Base-by-base conservation (phyloP, 768 basidiomycete species). In the Kondoa malvinella region DNA sequence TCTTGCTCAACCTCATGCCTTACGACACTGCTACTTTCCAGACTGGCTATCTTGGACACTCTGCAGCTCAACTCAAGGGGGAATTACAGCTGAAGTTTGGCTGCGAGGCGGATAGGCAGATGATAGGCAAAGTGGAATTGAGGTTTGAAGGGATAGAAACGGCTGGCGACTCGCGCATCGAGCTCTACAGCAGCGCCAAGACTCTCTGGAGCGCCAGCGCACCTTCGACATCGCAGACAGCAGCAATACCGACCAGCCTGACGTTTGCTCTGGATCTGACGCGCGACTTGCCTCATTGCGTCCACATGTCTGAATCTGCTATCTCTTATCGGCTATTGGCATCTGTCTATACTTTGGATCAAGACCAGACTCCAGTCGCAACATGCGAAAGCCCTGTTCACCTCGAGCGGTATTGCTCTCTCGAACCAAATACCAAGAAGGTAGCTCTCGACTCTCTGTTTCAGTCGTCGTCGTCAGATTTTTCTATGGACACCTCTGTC, bases 191-290 rank as follows among this genome's bases (percentile, higher is more conserved):
- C 29, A 27, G 33, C 17, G 31, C 16, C 3, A 8, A 15, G 27
- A 29, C n/a, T 27, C 30, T 63, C 8, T 63, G 61, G 61, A 27
- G n/a, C 33, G 15, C 26, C 3, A 27, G 30, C 27, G 27, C 27
- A 3, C 61, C 61, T 32, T 63, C 61, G 27, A 63, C 61, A 15
- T 63, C 61, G 61, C 27, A 16, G 12, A 29, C 30, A 16, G 61
- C 26, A 3, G 14, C 29, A 27, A n/a, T 85, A 67, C 86, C 86
- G 2, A 80, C 84, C 1, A 82, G 82, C 26, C 82, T 86, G 69
- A 84, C 86, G n/a, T 92, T 92, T 77, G 83, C 88, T 40, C 84
- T 92, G 69, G 88, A 87, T 14, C 81, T 92, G 65, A 83, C 81
- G 68, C 77, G 82, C 57, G 90, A 92, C 76, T 84, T 87, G 4